A percentile compares a stretch with the other conserved stretches of the same genome.
Evolutionary conservation across 176 grass and related monocot genomes (phyloP).

Genomic region (Oryza longistaminata): DNA sequence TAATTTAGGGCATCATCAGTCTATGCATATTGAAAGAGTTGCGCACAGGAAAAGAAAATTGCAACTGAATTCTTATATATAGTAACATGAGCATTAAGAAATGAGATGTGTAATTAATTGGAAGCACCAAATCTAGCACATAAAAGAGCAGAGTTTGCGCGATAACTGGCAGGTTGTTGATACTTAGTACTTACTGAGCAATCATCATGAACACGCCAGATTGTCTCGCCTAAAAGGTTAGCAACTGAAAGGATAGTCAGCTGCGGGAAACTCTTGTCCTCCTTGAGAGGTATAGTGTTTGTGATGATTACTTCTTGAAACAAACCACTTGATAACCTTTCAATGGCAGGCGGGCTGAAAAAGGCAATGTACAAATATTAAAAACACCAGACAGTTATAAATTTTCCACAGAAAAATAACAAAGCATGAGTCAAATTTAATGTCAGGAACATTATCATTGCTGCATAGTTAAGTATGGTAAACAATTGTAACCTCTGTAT

Average conservation of each 20-base stretch:
- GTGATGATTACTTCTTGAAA: constrained; percentile 99
- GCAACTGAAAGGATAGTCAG: constrained; percentile 92
- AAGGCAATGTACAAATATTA: constrained; percentile 23
- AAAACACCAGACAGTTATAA: constrained; percentile 8
- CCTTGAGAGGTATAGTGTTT: constrained; percentile 83
- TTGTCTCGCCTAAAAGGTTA: constrained; percentile 96
- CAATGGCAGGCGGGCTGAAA: constrained; percentile 87
- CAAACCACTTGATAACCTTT: constrained; percentile 90
- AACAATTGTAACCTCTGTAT: background rate
- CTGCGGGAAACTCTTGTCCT: constrained; percentile 86
- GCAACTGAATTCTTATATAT: background rate
- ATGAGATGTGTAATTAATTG: constrained; percentile 12
- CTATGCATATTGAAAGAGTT: background rate
- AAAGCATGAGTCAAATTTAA: constrained; percentile 9
- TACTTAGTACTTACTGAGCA: constrained; percentile 71
- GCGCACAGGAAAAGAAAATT: background rate
- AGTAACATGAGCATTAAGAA: background rate
- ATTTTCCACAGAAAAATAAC: background rate
- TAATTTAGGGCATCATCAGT: constrained; percentile 13
- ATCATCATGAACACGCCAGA: constrained; percentile 94
- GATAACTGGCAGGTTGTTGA: background rate
- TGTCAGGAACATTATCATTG: background rate
- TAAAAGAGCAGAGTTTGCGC: background rate
- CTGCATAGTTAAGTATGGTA: background rate
- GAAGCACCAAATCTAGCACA: background rate